phyloP scores from a whole-genome alignment of 352 stramenopile genomes.

The Phytophthora europaea region DNA sequence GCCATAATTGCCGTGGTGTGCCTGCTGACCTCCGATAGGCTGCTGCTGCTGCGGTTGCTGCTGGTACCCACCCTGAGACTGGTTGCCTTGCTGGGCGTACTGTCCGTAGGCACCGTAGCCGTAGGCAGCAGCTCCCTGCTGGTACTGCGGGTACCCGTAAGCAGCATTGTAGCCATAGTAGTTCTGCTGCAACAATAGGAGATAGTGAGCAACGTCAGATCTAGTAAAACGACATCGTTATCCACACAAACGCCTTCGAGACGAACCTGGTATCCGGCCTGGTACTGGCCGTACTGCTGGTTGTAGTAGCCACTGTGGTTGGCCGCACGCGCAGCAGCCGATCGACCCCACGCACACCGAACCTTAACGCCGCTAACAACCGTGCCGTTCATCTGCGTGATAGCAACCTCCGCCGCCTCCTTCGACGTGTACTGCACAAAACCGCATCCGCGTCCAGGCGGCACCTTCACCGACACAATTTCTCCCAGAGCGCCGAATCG shows the following conservation, averaged over 20 bases:
- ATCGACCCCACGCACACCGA: slow-evolving; percentile 90
- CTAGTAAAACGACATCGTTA: neutral
- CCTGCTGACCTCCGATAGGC: slow-evolving; percentile 43
- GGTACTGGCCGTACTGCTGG: slow-evolving; percentile 65
- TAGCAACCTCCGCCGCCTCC: slow-evolving; percentile 86
- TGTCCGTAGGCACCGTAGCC: slow-evolving; percentile 62
- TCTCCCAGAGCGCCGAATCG: slow-evolving; percentile 86
- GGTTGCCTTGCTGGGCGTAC: slow-evolving; percentile 55
- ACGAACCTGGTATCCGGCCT: slow-evolving; percentile 54
- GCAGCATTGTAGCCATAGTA: slow-evolving; percentile 72
- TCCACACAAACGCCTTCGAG: neutral
- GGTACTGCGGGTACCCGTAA: slow-evolving; percentile 56
- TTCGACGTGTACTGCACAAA: slow-evolving; percentile 92
- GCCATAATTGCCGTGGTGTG: slow-evolving; percentile 44
- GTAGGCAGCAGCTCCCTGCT: slow-evolving; percentile 48
- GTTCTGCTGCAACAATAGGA: slow-evolving; percentile 37
- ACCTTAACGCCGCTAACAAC: slow-evolving; percentile 86
- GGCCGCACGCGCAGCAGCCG: slow-evolving; percentile 62
- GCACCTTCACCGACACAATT: slow-evolving; percentile 54
- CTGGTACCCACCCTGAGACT: slow-evolving; percentile 49
- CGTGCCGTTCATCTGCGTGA: slow-evolving; percentile 91
- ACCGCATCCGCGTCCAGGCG: slow-evolving; percentile 88
- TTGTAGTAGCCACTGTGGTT: slow-evolving; percentile 56
- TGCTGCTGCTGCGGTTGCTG: slow-evolving; percentile 32
- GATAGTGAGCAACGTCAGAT: slow-evolving; percentile 12